A percentile compares a stretch with the other conserved stretches of the same genome.
phyloP scores from a whole-genome alignment of 306 rosid species.

The Lotus japonicus region DNA sequence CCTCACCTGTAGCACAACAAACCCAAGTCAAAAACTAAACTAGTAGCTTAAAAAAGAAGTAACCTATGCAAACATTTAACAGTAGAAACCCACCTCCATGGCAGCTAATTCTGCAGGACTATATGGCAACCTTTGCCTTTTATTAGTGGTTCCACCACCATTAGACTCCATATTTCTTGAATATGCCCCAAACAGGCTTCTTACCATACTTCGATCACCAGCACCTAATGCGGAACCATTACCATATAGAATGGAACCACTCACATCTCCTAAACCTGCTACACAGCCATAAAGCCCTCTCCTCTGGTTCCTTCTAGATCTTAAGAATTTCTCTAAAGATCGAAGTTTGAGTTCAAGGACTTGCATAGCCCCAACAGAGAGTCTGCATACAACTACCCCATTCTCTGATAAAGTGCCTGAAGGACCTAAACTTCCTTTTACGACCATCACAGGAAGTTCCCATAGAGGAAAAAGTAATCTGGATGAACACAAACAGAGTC shows the following conservation, averaged over 20 bases:
- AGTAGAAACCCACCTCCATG: conserved; percentile 72
- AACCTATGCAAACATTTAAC: conserved; percentile 1
- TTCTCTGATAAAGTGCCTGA: conserved; percentile 43
- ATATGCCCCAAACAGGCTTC: conserved; percentile 81
- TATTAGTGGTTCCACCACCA: conserved; percentile 62
- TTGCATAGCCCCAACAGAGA: conserved; percentile 85
- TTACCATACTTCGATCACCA: conserved; percentile 75
- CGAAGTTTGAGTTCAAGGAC: conserved; percentile 82
- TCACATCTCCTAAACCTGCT: conserved; percentile 85
- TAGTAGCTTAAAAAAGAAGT: not conserved
- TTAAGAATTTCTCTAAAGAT: conserved; percentile 71
- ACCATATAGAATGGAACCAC: conserved; percentile 87
- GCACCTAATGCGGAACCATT: conserved; percentile 69
- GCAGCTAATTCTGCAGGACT: conserved; percentile 98
- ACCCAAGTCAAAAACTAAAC: conserved; percentile 22
- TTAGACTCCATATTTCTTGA: conserved; percentile 64
- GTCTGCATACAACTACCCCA: conserved; percentile 76
- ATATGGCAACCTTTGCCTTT: conserved; percentile 86
- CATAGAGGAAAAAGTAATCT: conserved; percentile 92
- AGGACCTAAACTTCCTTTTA: conserved; percentile 57
- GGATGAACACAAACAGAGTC: conserved; percentile 88
- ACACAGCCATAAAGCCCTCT: conserved; percentile 98
- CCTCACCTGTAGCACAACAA: conserved; percentile 66
- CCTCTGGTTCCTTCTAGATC: conserved; percentile 90
- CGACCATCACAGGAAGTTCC: conserved; percentile 89